Conservation (phyloP, 2,329 filamentous ascomycete genomes). For the Trichophyton benhamiae region DNA sequence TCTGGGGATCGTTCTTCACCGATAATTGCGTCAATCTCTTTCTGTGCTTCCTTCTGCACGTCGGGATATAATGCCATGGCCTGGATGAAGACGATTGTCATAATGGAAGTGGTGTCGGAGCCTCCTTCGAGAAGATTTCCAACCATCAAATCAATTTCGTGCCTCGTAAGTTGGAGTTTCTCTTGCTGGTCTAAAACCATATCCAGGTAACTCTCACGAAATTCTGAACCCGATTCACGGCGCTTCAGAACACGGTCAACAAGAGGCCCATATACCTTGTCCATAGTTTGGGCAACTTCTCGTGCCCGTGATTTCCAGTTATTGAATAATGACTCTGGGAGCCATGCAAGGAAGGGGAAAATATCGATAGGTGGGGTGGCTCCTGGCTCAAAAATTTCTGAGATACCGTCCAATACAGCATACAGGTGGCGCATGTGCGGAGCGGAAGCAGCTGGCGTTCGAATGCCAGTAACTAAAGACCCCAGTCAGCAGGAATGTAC, state of each 20-base stretch:
- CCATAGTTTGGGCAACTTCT: background rate
- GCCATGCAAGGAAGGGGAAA: constrained; percentile 11
- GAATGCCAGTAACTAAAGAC: background rate
- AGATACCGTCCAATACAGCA: constrained; percentile 8
- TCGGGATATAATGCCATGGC: constrained; percentile 38
- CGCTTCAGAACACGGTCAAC: background rate
- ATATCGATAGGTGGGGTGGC: constrained; percentile 13
- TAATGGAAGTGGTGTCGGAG: constrained; percentile 39
- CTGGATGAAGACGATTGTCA: constrained; percentile 38
- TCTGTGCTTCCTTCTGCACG: constrained; percentile 36
- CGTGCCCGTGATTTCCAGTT: background rate
- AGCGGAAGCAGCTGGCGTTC: background rate
- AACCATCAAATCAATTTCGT: constrained; percentile 4
- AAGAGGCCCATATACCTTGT: background rate
- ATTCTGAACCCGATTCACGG: background rate
- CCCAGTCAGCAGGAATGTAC: no score
- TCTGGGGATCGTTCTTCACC: constrained; percentile 22
- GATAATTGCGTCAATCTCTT: constrained; percentile 28
- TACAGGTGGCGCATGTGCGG: background rate
- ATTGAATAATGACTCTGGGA: constrained; percentile 12
- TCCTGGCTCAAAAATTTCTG: constrained; percentile 11
- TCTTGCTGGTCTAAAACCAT: background rate
- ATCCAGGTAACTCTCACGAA: background rate
- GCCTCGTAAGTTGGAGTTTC: background rate
- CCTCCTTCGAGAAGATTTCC: constrained; percentile 16